phyloP scores from a whole-genome alignment of 345 rosid genomes.

The Microthlaspi erraticum region DNA sequence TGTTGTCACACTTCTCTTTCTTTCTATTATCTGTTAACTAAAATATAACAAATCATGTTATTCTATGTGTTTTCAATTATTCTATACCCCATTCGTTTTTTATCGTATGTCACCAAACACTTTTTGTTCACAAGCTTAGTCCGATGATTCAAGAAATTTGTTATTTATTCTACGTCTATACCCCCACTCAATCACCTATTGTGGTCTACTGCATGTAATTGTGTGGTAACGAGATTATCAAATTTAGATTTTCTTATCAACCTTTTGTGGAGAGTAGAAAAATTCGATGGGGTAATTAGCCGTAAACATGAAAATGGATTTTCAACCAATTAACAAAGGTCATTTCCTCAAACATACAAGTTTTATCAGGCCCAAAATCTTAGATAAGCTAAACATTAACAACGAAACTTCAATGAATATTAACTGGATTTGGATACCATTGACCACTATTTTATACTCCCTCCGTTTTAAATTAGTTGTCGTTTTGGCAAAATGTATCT shows the following conservation, averaged over 20 bases:
- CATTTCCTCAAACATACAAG: too few species aligned
- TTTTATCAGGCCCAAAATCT: neutral
- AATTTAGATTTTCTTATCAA: too few species aligned
- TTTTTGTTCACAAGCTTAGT: constrained; percentile 15
- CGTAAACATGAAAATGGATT: too few species aligned
- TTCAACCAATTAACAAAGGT: too few species aligned
- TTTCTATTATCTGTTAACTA: neutral
- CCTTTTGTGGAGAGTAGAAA: too few species aligned
- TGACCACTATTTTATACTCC: too few species aligned
- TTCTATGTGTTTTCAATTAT: constrained; percentile 35
- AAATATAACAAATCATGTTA: constrained; percentile 34
- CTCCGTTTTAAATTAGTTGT: too few species aligned
- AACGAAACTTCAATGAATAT: too few species aligned
- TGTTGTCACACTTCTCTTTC: constrained; percentile 48
- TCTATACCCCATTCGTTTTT: constrained; percentile 11
- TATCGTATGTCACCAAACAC: constrained; percentile 1
- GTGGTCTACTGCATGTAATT: neutral
- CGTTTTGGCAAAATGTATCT: too few species aligned
- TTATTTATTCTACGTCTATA: constrained; percentile 11
- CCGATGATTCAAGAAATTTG: constrained; percentile 21
- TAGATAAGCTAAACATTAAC: neutral
- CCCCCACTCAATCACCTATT: constrained; percentile 8
- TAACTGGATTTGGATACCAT: too few species aligned
- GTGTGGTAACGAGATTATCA: neutral
- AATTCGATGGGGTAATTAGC: too few species aligned